Conservation (phyloP, 768 basidiomycete genomes). For the Amanita polypyramis region DNA sequence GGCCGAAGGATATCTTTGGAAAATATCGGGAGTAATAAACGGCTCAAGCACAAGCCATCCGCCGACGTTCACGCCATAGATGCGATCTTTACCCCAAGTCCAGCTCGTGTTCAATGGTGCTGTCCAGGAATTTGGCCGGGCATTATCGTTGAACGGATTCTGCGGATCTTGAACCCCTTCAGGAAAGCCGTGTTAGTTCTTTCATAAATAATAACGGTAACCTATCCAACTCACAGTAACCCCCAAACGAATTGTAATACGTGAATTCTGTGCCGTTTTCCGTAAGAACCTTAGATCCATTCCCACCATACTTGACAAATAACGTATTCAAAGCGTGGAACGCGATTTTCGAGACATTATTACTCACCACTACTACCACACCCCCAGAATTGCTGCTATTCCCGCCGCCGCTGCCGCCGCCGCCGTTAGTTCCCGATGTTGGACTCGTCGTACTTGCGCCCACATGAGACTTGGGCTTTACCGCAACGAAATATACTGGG, state of each 20-base stretch:
- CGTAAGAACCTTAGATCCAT: constrained; percentile 48
- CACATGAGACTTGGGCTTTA: constrained; percentile 15
- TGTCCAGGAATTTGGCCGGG: constrained; percentile 61
- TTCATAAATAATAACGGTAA: not conserved
- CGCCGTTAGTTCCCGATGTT: not conserved
- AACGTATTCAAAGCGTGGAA: not conserved
- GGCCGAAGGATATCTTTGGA: constrained; percentile 44
- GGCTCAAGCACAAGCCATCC: constrained; percentile 73
- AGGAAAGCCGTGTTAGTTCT: constrained; percentile 1
- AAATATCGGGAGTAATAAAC: constrained; percentile 59
- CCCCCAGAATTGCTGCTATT: constrained; percentile 1
- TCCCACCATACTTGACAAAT: constrained; percentile 35
- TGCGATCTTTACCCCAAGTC: constrained; percentile 49
- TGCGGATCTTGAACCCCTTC: constrained; percentile 49
- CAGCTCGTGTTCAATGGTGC: constrained; percentile 62
- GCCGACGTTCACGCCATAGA: constrained; percentile 60
- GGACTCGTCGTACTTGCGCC: not conserved
- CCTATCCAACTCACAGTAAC: constrained; percentile 35
- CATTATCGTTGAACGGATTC: constrained; percentile 59
- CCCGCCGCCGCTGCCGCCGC: not conserved
- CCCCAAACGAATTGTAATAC: constrained; percentile 66
- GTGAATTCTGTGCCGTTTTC: constrained; percentile 58
- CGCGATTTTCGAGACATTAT: not conserved
- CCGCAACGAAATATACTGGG: constrained; percentile 23
- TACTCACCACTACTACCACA: constrained; percentile 5